Percentiles rank a stretch among this genome's conserved stretches.
These are phyloP conservation scores for Dendryphion nanum DNA, from an alignment of 2,329 filamentous ascomycete species.

Conservation along the genomic window DNA sequence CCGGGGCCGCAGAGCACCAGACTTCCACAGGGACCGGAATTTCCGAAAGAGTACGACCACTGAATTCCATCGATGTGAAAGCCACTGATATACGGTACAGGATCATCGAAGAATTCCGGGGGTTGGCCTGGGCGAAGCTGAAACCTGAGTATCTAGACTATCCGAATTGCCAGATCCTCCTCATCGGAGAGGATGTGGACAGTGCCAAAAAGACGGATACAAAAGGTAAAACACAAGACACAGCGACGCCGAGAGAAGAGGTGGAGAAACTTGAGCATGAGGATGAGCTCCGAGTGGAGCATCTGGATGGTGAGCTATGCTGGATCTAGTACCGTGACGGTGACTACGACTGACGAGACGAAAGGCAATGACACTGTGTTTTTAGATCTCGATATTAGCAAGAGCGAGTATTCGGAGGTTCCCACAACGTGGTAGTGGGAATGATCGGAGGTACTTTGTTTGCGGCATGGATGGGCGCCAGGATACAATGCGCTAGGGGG, in stretches of 20 bases:
- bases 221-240: constrained; percentile 56
- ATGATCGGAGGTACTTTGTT: no score
- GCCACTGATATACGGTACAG: constrained; percentile 38
- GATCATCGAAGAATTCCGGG: constrained; percentile 68
- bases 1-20: constrained; percentile 63
- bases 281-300: constrained; percentile 65
- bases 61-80: neutral
- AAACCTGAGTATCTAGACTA: constrained; percentile 74
- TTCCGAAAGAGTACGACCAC: constrained; percentile 63
- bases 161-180: constrained; percentile 70
- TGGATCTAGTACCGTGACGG: no score
- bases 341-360: no score
- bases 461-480: no score
- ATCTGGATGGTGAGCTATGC: constrained; percentile 55
- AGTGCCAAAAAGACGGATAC: constrained; percentile 58
- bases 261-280: constrained; percentile 74
- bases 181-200: constrained; percentile 68
- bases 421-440: constrained; percentile 37
- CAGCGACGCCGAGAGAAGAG: constrained; percentile 67
- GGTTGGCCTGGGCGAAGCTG: constrained; percentile 71
- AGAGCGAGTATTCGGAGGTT: constrained; percentile 57
- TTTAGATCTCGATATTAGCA: constrained; percentile 57
- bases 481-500: no score
- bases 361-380: constrained; percentile 61
- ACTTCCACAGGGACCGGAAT: constrained; percentile 66